phyloP scores from a whole-genome alignment of 345 rosid species.

The Ricinus communis region DNA sequence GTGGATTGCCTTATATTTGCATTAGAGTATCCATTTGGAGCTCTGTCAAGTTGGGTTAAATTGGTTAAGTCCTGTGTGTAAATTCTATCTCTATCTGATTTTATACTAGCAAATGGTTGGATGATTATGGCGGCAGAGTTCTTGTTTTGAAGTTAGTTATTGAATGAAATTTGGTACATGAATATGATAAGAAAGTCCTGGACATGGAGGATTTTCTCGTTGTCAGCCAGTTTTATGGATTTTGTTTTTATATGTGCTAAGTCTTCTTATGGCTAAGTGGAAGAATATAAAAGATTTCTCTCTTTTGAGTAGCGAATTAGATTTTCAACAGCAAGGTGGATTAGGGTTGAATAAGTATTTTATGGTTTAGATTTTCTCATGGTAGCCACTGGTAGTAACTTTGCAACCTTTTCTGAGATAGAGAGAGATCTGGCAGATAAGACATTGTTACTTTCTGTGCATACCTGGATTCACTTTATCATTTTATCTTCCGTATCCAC shows the following conservation, averaged over 20 bases:
- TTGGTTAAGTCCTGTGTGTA: background rate
- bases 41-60: background rate
- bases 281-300: background rate
- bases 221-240: background rate
- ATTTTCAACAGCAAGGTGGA: background rate
- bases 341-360: background rate
- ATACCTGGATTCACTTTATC: background rate
- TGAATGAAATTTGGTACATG: background rate
- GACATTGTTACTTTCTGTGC: background rate
- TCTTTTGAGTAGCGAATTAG: background rate
- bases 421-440: background rate
- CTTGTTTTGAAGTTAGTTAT: background rate
- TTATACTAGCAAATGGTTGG: background rate
- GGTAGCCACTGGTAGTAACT: background rate
- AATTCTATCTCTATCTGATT: background rate
- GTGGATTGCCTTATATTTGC: background rate
- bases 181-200: background rate
- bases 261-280: background rate
- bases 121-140: background rate
- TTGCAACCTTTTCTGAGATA: background rate
- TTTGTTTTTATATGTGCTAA: background rate
- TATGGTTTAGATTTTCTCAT: no score
- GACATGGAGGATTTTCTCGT: background rate
- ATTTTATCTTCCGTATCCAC: background rate
- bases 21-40: background rate